Base-by-base conservation (phyloP, 441 rosid species). In the Populus hybrid region DNA sequence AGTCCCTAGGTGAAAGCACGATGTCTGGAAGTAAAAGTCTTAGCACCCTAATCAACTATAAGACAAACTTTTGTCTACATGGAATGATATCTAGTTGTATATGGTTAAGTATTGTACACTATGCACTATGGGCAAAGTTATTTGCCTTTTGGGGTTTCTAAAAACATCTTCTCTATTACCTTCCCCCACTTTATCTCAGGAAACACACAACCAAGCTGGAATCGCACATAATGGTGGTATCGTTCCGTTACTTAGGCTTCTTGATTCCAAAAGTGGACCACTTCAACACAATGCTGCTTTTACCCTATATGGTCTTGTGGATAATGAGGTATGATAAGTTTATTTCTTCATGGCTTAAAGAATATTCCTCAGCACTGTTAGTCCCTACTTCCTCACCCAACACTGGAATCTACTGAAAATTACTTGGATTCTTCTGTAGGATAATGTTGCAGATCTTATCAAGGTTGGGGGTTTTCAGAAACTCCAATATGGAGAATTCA, bases 271-370 rank as follows among this genome's bases (percentile, higher is more conserved):
- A 84, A 92, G 90, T 82, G 94, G 94, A 75, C 88, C 94, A 71
- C 79, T 95, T 88, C 99, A 95, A 83, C 99, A 95, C 73, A 95
- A 95, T 90, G 99, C 97, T 74, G 98, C 98, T 18, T 95, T 95
- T 90, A 92, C 99, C 65, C 90, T 95, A 40, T 95, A 89, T 84
- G 99, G 99, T 71, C 94, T 95, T 75, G 97, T 97, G 64, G 98
- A 95, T 80, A 95, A 94, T 86, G 98, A 95, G 97, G 99, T 94
- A 77, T 50, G 35, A 7, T 50, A 28, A 16, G 38, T 74, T 42
- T 72, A 26, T 68, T 31, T 65, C 71, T 35, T 35, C 63, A 20
- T 63, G 23, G 65, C 26, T 70, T n/a, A 71, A 63, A 69, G 1
- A 9, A 61, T 53, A 38, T 64, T 42, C 28, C 36, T 20, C 50